Conservation (phyloP, 2,329 filamentous ascomycete species). For the Xylariaceae sp. region DNA sequence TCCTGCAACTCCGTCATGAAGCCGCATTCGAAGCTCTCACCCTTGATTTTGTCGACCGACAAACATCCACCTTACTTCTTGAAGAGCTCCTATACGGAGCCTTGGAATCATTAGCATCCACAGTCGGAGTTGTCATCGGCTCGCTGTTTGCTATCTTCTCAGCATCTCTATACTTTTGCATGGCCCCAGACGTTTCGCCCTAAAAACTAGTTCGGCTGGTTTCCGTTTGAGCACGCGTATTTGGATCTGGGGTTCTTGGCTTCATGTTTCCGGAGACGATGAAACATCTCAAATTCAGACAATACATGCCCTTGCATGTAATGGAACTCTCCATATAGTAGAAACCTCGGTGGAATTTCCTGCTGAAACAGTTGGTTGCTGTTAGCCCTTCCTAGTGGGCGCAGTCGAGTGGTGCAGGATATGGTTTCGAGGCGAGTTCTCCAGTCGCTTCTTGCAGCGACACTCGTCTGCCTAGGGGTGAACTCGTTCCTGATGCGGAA, state of each 20-base stretch:
- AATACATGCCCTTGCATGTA: constrained; percentile 1
- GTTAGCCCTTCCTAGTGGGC: not conserved
- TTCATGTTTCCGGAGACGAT: not conserved
- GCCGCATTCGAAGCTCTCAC: not conserved
- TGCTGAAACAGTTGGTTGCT: not conserved
- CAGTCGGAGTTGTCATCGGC: not conserved
- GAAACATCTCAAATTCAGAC: not conserved
- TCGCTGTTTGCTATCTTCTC: constrained; percentile 5
- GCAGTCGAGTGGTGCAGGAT: constrained; percentile 5
- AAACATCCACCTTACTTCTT: not conserved
- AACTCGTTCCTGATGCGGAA: constrained; percentile 8
- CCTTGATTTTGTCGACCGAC: constrained; percentile 4
- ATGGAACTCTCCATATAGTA: constrained; percentile 2
- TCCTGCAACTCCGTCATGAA: not conserved
- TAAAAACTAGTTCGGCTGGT: not conserved
- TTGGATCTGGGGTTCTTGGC: constrained; percentile 3
- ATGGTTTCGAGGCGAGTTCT: constrained; percentile 4
- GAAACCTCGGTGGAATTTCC: not conserved
- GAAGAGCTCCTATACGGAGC: not conserved
- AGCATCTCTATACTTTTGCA: constrained; percentile 5
- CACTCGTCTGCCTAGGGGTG: not conserved
- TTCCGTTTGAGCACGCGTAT: not conserved
- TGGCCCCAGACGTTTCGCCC: not conserved
- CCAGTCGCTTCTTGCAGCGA: constrained; percentile 3
- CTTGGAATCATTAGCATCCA: constrained; percentile 2